Evolutionary conservation across 225 moss, liverwort and hornwort genomes (phyloP), one percentile per base, ranked within the genome.

Genomic region (Ulota crispa): DNA sequence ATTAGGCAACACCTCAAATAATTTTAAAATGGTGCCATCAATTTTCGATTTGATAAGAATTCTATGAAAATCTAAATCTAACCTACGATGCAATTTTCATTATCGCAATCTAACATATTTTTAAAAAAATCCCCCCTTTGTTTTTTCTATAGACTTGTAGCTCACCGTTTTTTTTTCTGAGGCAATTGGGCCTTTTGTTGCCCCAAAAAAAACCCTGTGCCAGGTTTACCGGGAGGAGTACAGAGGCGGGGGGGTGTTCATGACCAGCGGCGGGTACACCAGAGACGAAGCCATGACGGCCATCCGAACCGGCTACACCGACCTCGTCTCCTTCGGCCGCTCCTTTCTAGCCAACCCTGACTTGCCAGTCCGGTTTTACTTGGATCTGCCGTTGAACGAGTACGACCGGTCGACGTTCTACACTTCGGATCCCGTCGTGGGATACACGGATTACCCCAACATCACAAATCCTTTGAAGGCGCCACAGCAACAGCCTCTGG

Each of bases 401-500:
- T 91, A 85, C 6, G 91, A 91, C n/a, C 76, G 91, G 3, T 2
- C 91, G 0, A 85, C 89, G 7, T 91, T 91, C 41, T 91, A 89
- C 64, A 91, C 79, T 0, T 77, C 79, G 3, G 87, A 89, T 4
- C 87, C 80, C 0, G 18, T 39, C 1, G 43, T 83, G 0, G 89
- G 91, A 0, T 91, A 89, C 1, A 89, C 70, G 0, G 87, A 87
- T 41, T 87, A 87, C 21, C 87, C 87, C 0, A 2, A 27, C 1
- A 1, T 18, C 50, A 77, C 83, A 0, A 77, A 27, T 4, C 9
- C 62, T 50, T 18, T 14, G 4, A 60, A 19, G 6, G 30, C 16
- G 73, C 36, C 75, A 0, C 50, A 50, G 3, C 43, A 43, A 1
- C 16, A 47, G 4, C 47, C 76, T 11, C 37, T 57, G 21, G 67